Percentiles rank a stretch among this genome's conserved stretches.
These are phyloP conservation scores for Scedosporium apiospermum DNA, from an alignment of 2,329 filamentous ascomycete genomes.

Conservation along the genomic window DNA sequence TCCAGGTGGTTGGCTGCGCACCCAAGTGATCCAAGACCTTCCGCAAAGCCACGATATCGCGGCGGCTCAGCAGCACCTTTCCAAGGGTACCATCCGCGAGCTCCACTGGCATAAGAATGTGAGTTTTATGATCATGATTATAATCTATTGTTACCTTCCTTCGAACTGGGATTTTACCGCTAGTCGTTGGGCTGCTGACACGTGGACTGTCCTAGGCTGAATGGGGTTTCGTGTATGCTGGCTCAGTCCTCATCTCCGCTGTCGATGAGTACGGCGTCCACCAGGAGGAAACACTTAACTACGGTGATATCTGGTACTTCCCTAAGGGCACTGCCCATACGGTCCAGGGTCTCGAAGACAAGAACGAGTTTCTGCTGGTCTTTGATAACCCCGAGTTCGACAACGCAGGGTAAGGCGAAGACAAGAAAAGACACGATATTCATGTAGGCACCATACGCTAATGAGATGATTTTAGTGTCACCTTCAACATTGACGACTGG, in stretches of 20 bases:
- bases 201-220: constrained; percentile 37
- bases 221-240: constrained; percentile 54
- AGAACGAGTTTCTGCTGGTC: constrained; percentile 57
- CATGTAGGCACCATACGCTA: no score
- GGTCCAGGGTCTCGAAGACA: constrained; percentile 53
- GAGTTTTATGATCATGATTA: constrained; percentile 20
- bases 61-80: constrained; percentile 58
- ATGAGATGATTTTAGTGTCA: constrained; percentile 17
- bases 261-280: constrained; percentile 53
- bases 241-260: constrained; percentile 47
- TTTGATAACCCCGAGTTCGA: constrained; percentile 62
- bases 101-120: constrained; percentile 61
- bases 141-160: neutral
- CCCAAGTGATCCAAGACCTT: constrained; percentile 58
- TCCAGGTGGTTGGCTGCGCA: constrained; percentile 55
- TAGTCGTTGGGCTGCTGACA: no score
- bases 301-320: constrained; percentile 61
- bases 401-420: constrained; percentile 37
- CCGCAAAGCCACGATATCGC: constrained; percentile 57
- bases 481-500: constrained; percentile 65
- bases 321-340: constrained; percentile 56
- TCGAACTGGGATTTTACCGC: neutral
- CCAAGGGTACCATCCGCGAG: constrained; percentile 55
- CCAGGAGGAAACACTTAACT: constrained; percentile 43
- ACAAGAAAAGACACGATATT: no score